These are phyloP conservation scores for Heimioporus retisporus DNA, from an alignment of 1,284 basidiomycete genomes.

Conservation along the genomic window DNA sequence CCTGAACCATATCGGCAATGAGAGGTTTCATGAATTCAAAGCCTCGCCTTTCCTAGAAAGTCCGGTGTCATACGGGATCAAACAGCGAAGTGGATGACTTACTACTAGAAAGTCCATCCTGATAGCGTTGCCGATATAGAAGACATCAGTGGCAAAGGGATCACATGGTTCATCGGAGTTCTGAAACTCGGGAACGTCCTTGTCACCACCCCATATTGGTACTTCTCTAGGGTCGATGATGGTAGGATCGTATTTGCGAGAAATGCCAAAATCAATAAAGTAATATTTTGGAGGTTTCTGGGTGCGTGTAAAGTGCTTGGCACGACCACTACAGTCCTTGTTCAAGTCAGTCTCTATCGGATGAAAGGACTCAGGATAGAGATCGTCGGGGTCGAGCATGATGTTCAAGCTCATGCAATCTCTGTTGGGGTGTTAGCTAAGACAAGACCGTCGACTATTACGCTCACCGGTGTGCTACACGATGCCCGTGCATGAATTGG, in stretches of 20 bases:
- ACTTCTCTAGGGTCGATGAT: conserved; percentile 15
- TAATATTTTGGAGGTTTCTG: conserved; percentile 23
- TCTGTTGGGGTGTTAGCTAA: neutral
- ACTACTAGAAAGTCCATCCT: conserved; percentile 18
- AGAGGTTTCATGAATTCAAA: conserved; percentile 39
- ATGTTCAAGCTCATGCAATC: conserved; percentile 27
- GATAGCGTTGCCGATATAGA: conserved; percentile 35
- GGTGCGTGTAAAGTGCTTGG: conserved; percentile 19
- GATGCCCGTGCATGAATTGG: conserved; percentile 25
- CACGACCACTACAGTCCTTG: conserved; percentile 1
- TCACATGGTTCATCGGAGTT: conserved; percentile 20
- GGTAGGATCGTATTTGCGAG: conserved; percentile 28
- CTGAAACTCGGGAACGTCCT: conserved; percentile 25
- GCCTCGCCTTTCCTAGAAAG: conserved; percentile 10
- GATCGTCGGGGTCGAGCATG: conserved; percentile 16
- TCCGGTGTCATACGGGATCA: neutral
- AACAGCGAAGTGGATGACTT: neutral
- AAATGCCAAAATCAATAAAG: conserved; percentile 28
- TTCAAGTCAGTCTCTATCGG: conserved; percentile 10
- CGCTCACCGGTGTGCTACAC: neutral
- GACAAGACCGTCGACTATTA: neutral
- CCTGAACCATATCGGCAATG: conserved; percentile 1
- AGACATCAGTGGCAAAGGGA: conserved; percentile 21
- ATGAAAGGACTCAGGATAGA: conserved; percentile 22
- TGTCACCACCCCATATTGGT: conserved; percentile 4